These are phyloP conservation scores for Royoungia palumana DNA, from an alignment of 768 basidiomycete species.

Conservation along the genomic window DNA sequence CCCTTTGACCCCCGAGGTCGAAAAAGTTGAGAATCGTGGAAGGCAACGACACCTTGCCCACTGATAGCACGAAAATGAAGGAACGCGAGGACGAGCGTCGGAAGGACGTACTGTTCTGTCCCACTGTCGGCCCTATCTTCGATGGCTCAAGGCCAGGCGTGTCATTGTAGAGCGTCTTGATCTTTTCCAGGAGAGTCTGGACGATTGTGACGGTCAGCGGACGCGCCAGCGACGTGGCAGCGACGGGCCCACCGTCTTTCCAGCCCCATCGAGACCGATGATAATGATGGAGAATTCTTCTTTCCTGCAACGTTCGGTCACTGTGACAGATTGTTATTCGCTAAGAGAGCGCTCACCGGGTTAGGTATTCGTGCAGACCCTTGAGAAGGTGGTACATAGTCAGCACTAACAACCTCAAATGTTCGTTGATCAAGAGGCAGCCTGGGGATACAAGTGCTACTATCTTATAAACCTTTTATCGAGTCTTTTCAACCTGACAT, in stretches of 20 bases:
- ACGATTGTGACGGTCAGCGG: no score
- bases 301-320: slow-evolving; percentile 50
- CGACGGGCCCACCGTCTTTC: slow-evolving; percentile 68
- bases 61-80: slow-evolving; percentile 37
- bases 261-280: slow-evolving; percentile 88
- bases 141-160: slow-evolving; percentile 84
- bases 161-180: slow-evolving; percentile 89
- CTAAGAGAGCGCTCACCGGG: slow-evolving; percentile 47
- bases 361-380: slow-evolving; percentile 87
- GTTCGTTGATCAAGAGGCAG: no score
- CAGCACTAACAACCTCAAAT: background rate
- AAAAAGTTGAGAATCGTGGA: slow-evolving; percentile 95
- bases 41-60: slow-evolving; percentile 89
- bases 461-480: no score
- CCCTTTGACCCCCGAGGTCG: slow-evolving; percentile 93
- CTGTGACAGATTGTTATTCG: background rate
- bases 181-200: slow-evolving; percentile 91
- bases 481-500: no score
- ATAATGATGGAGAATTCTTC: slow-evolving; percentile 94
- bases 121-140: slow-evolving; percentile 95
- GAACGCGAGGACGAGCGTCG: background rate
- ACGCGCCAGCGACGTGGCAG: background rate
- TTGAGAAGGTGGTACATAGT: slow-evolving; percentile 92
- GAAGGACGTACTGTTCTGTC: slow-evolving; percentile 85
- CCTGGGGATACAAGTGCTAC: no score